These are phyloP conservation scores for Didymella glomerata DNA, from an alignment of 2,329 filamentous ascomycete genomes.

Conservation along the genomic window DNA sequence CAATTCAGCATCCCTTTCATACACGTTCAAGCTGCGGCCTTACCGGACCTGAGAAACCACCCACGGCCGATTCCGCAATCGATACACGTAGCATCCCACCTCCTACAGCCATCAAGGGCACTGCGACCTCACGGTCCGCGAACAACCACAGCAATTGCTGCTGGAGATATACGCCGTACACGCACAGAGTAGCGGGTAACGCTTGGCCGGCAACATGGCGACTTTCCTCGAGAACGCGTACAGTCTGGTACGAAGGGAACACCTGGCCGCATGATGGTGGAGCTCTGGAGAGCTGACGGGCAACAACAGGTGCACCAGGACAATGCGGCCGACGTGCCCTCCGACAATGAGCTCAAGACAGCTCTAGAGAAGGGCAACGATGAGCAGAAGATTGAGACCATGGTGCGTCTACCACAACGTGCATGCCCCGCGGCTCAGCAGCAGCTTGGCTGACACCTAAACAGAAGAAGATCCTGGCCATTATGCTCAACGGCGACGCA, in stretches of 20 bases:
- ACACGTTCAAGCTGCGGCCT: conserved; percentile 25
- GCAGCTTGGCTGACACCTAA: conserved; percentile 34
- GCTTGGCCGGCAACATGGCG: conserved; percentile 73
- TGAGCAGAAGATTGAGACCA: conserved; percentile 88
- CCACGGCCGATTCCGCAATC: conserved; percentile 28
- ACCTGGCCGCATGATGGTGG: conserved; percentile 36
- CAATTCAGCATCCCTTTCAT: conserved; percentile 25
- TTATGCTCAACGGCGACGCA: conserved; percentile 98
- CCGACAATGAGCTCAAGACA: conserved; percentile 87
- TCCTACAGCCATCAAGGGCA: conserved; percentile 38
- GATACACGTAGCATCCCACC: conserved; percentile 51
- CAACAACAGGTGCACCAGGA: conserved; percentile 77
- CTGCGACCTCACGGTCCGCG: conserved; percentile 40
- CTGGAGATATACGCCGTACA: conserved; percentile 17
- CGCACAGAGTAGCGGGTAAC: conserved; percentile 13
- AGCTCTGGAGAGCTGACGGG: conserved; percentile 44
- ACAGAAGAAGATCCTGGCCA: conserved; percentile 84
- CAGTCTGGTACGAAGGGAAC: conserved; percentile 69
- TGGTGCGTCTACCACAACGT: conserved; percentile 43
- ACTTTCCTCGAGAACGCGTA: conserved; percentile 94
- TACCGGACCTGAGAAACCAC: conserved; percentile 14
- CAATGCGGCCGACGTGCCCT: conserved; percentile 92
- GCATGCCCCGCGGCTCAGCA: conserved; percentile 62
- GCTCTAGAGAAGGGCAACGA: conserved; percentile 94
- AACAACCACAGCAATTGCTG: conserved; percentile 40